phyloP scores from a whole-genome alignment of 2,329 filamentous ascomycete genomes.

The Phyllosticta citrichinensis region DNA sequence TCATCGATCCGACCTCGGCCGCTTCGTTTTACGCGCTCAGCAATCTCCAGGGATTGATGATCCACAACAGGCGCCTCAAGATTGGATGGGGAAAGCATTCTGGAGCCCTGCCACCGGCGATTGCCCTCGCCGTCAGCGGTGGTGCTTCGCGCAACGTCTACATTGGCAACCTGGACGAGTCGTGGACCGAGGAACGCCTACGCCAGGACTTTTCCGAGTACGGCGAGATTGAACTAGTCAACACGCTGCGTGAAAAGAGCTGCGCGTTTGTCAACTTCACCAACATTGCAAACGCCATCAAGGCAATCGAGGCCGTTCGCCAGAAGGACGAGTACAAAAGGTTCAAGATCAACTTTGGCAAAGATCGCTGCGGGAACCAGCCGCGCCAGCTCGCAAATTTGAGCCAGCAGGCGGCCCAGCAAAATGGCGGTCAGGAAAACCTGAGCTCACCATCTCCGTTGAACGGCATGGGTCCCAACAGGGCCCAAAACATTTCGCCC shows the following conservation, averaged over 20 bases:
- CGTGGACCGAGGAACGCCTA: slow-evolving; percentile 91
- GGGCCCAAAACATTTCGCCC: slow-evolving; percentile 49
- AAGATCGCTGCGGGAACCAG: slow-evolving; percentile 94
- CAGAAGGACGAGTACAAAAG: slow-evolving; percentile 93
- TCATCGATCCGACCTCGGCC: slow-evolving; percentile 95
- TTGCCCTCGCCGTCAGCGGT: slow-evolving; percentile 89
- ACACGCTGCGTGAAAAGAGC: slow-evolving; percentile 94
- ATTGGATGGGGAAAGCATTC: slow-evolving; percentile 99
- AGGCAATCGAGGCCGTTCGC: slow-evolving; percentile 92
- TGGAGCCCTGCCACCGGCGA: slow-evolving; percentile 86
- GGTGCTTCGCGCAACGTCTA: slow-evolving; percentile 98
- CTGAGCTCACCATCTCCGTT: slow-evolving; percentile 46
- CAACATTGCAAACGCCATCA: slow-evolving; percentile 99
- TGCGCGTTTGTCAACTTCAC: slow-evolving; percentile 99
- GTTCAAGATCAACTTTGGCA: slow-evolving; percentile 99
- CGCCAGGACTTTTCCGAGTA: slow-evolving; percentile 96
- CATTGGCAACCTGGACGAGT: slow-evolving; percentile 93
- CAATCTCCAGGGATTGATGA: slow-evolving; percentile 97
- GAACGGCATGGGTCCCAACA: slow-evolving; percentile 47
- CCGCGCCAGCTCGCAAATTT: slow-evolving; percentile 68
- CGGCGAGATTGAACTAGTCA: slow-evolving; percentile 95
- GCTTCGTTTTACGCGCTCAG: slow-evolving; percentile 96
- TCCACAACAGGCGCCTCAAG: slow-evolving; percentile 94
- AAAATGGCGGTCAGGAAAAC: slow-evolving; percentile 50
- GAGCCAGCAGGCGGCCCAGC: slow-evolving; percentile 51